Evolutionary conservation across 352 stramenopile genomes (phyloP).

Genomic region (Thalassiosira hispida): DNA sequence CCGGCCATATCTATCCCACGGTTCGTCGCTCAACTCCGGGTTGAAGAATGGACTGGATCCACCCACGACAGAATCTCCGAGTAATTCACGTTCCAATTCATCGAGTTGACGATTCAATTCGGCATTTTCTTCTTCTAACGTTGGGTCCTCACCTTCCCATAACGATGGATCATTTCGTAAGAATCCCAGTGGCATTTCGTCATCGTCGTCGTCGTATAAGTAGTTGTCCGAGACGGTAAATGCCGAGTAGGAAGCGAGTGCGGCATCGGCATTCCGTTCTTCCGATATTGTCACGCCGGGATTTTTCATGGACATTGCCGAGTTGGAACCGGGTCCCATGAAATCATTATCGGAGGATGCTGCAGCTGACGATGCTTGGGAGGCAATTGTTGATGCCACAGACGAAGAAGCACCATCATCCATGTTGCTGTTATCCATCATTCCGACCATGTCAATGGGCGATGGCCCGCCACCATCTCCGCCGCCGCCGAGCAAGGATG

Average conservation of each 20-base stretch:
- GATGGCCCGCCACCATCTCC: background rate
- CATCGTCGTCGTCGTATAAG: conserved; percentile 65
- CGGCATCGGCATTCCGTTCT: conserved; percentile 57
- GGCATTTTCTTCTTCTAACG: conserved; percentile 56
- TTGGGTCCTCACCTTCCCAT: conserved; percentile 56
- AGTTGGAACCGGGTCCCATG: conserved; percentile 24
- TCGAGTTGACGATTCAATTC: conserved; percentile 55
- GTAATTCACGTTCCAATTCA: conserved; percentile 59
- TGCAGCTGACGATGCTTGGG: conserved; percentile 12
- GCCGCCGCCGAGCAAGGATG: background rate
- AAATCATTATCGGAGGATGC: conserved; percentile 37
- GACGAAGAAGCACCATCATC: conserved; percentile 9
- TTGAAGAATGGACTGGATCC: conserved; percentile 59
- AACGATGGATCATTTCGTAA: conserved; percentile 45
- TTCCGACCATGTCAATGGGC: conserved; percentile 32
- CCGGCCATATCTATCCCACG: conserved; percentile 57
- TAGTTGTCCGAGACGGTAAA: conserved; percentile 78
- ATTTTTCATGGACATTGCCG: conserved; percentile 49
- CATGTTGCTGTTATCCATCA: conserved; percentile 21
- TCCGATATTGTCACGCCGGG: conserved; percentile 46
- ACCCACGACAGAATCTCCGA: conserved; percentile 52
- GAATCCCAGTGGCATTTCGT: conserved; percentile 21
- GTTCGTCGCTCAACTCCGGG: conserved; percentile 41
- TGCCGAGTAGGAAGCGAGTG: conserved; percentile 59
- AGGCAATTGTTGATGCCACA: conserved; percentile 13